These are phyloP conservation scores for Raphanus raphanistrum DNA, from an alignment of 345 rosid genomes.

Conservation along the genomic window DNA sequence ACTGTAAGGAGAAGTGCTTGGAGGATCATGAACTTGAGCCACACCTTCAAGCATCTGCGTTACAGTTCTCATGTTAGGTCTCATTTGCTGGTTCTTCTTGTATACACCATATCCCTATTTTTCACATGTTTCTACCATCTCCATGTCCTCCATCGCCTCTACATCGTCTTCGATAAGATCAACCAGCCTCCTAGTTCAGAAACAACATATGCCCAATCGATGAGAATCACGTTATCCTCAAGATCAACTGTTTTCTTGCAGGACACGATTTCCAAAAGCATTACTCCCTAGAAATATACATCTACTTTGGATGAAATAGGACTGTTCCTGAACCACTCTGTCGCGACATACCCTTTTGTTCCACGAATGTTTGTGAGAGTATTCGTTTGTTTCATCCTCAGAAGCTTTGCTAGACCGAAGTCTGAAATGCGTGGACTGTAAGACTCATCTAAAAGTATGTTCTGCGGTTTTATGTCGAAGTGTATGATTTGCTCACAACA, in stretches of 20 bases:
- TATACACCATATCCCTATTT: constrained; percentile 62
- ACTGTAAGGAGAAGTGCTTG: constrained; percentile 25
- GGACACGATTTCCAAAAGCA: constrained; percentile 42
- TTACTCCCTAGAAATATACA: constrained; percentile 41
- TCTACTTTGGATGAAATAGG: constrained; percentile 39
- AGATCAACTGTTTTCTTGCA: constrained; percentile 37
- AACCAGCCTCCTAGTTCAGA: constrained; percentile 25
- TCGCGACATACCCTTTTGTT: constrained; percentile 47
- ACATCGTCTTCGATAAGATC: constrained; percentile 40
- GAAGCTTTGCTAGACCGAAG: constrained; percentile 49
- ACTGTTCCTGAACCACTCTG: constrained; percentile 52
- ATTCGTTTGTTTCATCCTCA: constrained; percentile 43
- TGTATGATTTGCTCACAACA: constrained; percentile 49
- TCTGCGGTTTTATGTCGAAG: constrained; percentile 57
- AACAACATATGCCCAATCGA: constrained; percentile 55
- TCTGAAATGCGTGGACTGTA: constrained; percentile 39
- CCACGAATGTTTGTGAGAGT: constrained; percentile 45
- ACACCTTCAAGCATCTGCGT: constrained; percentile 47
- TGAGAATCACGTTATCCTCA: constrained; percentile 13
- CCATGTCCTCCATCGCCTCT: constrained; percentile 44
- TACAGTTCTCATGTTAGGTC: constrained; percentile 52
- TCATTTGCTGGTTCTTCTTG: constrained; percentile 50
- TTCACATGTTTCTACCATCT: constrained; percentile 42
- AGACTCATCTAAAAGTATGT: constrained; percentile 43
- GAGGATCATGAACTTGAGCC: constrained; percentile 38